Percentiles rank a stretch among this genome's conserved stretches.
Conservation (phyloP, 2,329 filamentous ascomycete species). For the Alternaria sp. region DNA sequence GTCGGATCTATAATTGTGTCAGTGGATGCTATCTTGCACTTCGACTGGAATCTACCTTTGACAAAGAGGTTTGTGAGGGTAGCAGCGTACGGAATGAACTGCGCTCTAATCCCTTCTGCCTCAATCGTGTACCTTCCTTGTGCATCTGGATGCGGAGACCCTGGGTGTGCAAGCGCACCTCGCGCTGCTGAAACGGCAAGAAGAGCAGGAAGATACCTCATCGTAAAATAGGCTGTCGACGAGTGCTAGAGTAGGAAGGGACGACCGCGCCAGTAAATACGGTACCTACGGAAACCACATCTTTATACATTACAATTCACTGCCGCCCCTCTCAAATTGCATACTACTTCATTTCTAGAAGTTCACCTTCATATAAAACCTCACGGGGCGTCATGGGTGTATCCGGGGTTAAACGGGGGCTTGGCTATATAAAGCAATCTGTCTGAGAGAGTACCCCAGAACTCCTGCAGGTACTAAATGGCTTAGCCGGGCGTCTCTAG, state of each 20-base stretch:
- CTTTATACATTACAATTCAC: slow-evolving; percentile 19
- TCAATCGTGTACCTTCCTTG: slow-evolving; percentile 42
- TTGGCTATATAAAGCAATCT: slow-evolving; percentile 34
- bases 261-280: slow-evolving; percentile 12
- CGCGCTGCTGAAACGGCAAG: slow-evolving; percentile 29
- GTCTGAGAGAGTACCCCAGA: slow-evolving; percentile 21
- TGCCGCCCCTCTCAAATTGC: slow-evolving; percentile 2
- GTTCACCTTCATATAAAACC: slow-evolving; percentile 21
- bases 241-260: slow-evolving; percentile 6
- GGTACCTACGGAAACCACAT: slow-evolving; percentile 5
- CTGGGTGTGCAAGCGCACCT: slow-evolving; percentile 19
- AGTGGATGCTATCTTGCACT: slow-evolving; percentile 1
- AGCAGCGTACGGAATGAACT: slow-evolving; percentile 48
- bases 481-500: slow-evolving; percentile 6
- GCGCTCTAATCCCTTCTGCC: slow-evolving; percentile 43
- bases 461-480: slow-evolving; percentile 13
- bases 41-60: slow-evolving; percentile 28
- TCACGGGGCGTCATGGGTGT: slow-evolving; percentile 11
- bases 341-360: slow-evolving; percentile 18
- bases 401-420: slow-evolving; percentile 22
- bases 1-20: slow-evolving; percentile 35
- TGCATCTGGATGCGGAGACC: slow-evolving; percentile 32
- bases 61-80: slow-evolving; percentile 48
- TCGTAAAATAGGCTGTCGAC: slow-evolving; percentile 11
- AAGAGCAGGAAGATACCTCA: slow-evolving; percentile 33